Evolutionary conservation across 768 basidiomycete genomes (phyloP).

Genomic region (Nidularia sp.): DNA sequence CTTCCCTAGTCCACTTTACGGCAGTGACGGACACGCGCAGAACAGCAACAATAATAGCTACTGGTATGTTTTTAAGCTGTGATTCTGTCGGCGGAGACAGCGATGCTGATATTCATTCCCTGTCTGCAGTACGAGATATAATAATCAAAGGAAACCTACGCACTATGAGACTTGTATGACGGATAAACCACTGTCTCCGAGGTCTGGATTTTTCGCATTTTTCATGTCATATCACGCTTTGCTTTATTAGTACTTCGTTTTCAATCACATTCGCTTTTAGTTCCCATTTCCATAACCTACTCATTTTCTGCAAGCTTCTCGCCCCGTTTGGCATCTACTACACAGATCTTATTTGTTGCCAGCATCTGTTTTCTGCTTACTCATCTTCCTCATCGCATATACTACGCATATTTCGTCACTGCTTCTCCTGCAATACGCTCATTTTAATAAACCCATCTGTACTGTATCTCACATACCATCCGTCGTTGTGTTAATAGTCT

Average conservation of each 20-base stretch:
- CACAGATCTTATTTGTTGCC: background rate
- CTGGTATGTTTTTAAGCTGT: slow-evolving; percentile 40
- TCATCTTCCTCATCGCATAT: too few relatives aligned
- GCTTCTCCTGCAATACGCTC: too few relatives aligned
- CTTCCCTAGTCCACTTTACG: slow-evolving; percentile 63
- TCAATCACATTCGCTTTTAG: slow-evolving; percentile 1
- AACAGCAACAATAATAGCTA: slow-evolving; percentile 70
- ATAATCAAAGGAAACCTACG: slow-evolving; percentile 65
- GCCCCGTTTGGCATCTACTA: background rate
- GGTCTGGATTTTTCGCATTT: too few relatives aligned
- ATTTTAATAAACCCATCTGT: too few relatives aligned
- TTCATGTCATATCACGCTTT: background rate
- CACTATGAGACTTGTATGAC: slow-evolving; percentile 48
- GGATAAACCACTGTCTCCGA: too few relatives aligned
- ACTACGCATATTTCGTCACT: too few relatives aligned
- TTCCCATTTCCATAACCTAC: slow-evolving; percentile 1
- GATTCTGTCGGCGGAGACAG: background rate
- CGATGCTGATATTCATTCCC: slow-evolving; percentile 1
- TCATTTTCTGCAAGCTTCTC: slow-evolving; percentile 2
- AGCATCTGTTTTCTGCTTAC: too few relatives aligned
- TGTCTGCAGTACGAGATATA: slow-evolving; percentile 57
- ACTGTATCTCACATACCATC: too few relatives aligned
- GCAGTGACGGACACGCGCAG: slow-evolving; percentile 77
- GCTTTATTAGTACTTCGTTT: slow-evolving; percentile 1
- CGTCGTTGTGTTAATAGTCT: too few relatives aligned